Base-by-base conservation (phyloP, 257 asterid species). In the Plantago major region DNA sequence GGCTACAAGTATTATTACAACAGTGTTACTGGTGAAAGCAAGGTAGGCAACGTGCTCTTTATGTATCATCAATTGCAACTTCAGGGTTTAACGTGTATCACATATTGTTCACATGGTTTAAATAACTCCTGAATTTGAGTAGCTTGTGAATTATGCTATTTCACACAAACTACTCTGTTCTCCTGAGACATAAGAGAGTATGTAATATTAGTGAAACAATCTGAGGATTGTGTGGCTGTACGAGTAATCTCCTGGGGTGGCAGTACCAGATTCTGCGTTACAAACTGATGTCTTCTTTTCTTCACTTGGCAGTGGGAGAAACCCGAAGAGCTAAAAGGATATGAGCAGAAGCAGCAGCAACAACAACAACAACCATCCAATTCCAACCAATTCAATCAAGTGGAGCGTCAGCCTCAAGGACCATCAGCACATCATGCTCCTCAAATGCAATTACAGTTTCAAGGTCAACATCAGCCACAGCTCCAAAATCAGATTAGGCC, bases 1-100 rank as follows among this genome's bases (percentile, higher is more conserved):
- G 98, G 98, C 62, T 88, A 78, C 78, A 91, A 84, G 75, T 91
- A 91, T 76, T 91, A 91, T 73, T 83, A 88, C 73, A 86, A 86
- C 81, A 83, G 77, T 68, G 37, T 74, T 62, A 86, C 95, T 63
- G 93, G 98, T 60, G 97, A 91, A 88, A 91, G 98, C 94, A 88
- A 80, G 84, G 98, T 91, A 82, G 63, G 57, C 61, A 60, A 67
- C 5, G 33, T 54, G 14, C 30, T 22, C 12, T 18, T 12, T 11
- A 19, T 22, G 13, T 51, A 3, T 51, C 10, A 51, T 51, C 38
- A 51, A 13, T 51, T 19, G 26, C 26, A 51, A 14, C 40, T 9
- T 12, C 12, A 38, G 10, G 16, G 26, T 22, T 19, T 53, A 11
- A 28, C 17, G 14, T 4, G 58, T 3, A 5, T 26, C n/a, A 53